Base-by-base conservation (phyloP, 176 grass and related monocot species). In the Alopecurus myosuroides region DNA sequence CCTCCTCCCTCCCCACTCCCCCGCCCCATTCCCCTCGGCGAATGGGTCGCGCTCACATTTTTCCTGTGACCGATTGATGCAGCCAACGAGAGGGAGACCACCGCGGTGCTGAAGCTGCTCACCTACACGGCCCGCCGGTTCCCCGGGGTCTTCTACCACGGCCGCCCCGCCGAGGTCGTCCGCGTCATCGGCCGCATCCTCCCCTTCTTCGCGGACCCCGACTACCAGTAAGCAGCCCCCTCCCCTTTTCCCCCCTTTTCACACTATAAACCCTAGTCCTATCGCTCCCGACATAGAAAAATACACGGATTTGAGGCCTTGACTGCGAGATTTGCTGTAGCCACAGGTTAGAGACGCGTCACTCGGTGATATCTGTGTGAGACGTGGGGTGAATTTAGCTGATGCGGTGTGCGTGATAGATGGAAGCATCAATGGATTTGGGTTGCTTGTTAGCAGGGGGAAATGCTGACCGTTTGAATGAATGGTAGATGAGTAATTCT, bases 121-220 rank as follows among this genome's bases (percentile, higher is more conserved):
- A 84, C 78, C n/a, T 76, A 87, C 77, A 95, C 89, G 39, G 96
- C 96, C 20, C 91, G 75, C 58, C 85, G 93, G 56, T 88, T 90
- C 61, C 96, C 96, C 33, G 91, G 96, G 83, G 93, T 95, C 57
- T 90, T 98, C 87, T 98, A 85, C 88, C 78, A 98, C 31, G 93
- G 96, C 7, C 42, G 87, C 31, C 89, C 96, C 45, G 87, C 89
- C 12, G 93, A 92, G 68, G 89, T 98, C 60, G 80, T 98, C 49
- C 82, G 87, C 46, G 89, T 92, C 83, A 92, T 98, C 60, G 96
- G 89, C 25, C 91, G 91, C 74, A 60, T 98, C 67, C 67, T 98
- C 33, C 93, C 91, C 81, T 95, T 95, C 77, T 86, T 98, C 19
- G 91, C 91, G 5, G 96, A 98, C 34, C 91, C 88, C 45, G 62